These are phyloP conservation scores for Metschnikowia colocasiae DNA, from an alignment of 805 yeast species.

Conservation along the genomic window DNA sequence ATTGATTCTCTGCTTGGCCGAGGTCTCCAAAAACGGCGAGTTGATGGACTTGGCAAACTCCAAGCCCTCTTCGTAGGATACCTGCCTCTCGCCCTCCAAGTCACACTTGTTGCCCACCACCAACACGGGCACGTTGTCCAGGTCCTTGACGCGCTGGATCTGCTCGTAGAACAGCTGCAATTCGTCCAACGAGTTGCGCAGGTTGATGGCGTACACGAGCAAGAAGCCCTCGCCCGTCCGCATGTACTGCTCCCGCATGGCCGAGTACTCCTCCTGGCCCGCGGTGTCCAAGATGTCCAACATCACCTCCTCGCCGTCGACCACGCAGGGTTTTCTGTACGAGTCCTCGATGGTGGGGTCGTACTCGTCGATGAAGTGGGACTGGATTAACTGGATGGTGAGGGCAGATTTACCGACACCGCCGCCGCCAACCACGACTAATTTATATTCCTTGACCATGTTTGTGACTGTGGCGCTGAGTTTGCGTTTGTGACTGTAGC, in stretches of 20 bases:
- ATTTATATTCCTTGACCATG: constrained; percentile 71
- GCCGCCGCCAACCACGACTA: constrained; percentile 98
- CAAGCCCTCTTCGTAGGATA: constrained; percentile 60
- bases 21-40: constrained; percentile 82
- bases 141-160: constrained; percentile 71
- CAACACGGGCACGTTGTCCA: constrained; percentile 68
- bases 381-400: constrained; percentile 90
- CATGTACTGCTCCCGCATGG: constrained; percentile 86
- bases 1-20: constrained; percentile 87
- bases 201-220: constrained; percentile 83
- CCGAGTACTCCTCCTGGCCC: constrained; percentile 95
- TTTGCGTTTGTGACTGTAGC: background rate
- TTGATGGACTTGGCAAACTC: constrained; percentile 60
- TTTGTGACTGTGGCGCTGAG: background rate
- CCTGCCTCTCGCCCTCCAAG: constrained; percentile 71
- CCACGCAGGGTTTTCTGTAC: constrained; percentile 79
- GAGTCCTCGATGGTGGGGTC: constrained; percentile 97
- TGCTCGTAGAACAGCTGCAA: constrained; percentile 75
- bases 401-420: constrained; percentile 98
- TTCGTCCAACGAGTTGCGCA: constrained; percentile 81
- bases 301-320: constrained; percentile 62
- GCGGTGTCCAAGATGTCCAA: constrained; percentile 94
- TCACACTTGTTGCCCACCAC: constrained; percentile 82
- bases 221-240: constrained; percentile 93
- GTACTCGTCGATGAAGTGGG: constrained; percentile 94